These are phyloP conservation scores for Arthromyces matolae DNA, from an alignment of 768 basidiomycete genomes.

Conservation along the genomic window DNA sequence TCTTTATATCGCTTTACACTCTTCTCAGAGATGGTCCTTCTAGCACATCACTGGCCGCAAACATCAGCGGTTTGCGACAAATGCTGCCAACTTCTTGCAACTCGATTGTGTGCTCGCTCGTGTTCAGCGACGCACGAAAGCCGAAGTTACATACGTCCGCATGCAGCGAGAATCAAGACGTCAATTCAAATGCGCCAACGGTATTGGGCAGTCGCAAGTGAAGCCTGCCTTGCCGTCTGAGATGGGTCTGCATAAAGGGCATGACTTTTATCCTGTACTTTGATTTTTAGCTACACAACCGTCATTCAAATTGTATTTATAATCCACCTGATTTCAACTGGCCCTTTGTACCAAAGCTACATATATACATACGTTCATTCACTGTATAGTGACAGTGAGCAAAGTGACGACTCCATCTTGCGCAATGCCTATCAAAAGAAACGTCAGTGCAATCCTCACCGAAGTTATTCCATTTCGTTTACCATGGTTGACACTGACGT, in stretches of 20 bases:
- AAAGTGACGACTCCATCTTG: constrained; percentile 55
- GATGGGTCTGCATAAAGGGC: background rate
- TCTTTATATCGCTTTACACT: too few relatives aligned
- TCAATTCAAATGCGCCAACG: constrained; percentile 7
- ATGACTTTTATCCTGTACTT: background rate
- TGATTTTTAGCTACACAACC: background rate
- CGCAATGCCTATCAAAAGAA: constrained; percentile 45
- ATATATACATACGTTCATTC: background rate
- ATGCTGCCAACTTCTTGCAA: constrained; percentile 72
- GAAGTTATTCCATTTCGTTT: background rate
- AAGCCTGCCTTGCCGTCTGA: background rate
- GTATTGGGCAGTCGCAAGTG: background rate
- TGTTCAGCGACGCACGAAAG: constrained; percentile 43
- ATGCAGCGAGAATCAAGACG: constrained; percentile 17
- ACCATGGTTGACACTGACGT: constrained; percentile 33
- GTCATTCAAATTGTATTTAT: constrained; percentile 2
- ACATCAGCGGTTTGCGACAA: constrained; percentile 79
- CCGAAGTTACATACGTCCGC: constrained; percentile 29
- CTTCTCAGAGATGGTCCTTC: too few relatives aligned
- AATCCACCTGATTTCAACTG: too few relatives aligned
- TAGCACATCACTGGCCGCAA: constrained; percentile 53
- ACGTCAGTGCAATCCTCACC: background rate
- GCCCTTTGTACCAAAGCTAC: too few relatives aligned
- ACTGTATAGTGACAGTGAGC: constrained; percentile 45
- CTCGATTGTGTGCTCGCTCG: constrained; percentile 73